Base-by-base conservation (phyloP, 2,329 filamentous ascomycete genomes). In the Neopestalotiopsis sp. region DNA sequence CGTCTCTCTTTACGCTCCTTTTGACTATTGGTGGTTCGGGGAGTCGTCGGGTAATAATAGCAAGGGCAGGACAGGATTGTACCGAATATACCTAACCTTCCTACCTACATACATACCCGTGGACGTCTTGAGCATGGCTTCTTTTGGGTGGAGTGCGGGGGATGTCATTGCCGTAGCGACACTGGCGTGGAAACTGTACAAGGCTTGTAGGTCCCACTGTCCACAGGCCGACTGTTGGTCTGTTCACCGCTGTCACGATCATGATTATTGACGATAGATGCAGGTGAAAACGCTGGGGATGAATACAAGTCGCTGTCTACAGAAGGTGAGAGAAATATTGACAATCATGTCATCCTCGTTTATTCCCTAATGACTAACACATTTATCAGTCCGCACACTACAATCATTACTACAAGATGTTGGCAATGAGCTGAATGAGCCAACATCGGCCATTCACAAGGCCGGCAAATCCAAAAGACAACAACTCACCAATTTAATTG, bases 181-280 rank as follows among this genome's bases (percentile, higher is more conserved):
- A 30, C 30, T 65, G 62, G 62, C 62, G 14, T 65, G 62, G 62
- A 65, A 65, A 28, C 34, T 65, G 34, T 65, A 65, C 62, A 65
- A 65, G 24, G 62, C 38, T 24, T 65, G 62, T 65, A 40, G 45
- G 62, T 66, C 38, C 64, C 65, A 24, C 4, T 9, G 24, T 59
- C 13, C 34, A 38, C 34, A 38, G 34, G 34, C 34, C 34, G 6
- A 10, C 10, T 38, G 34, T 10, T 38, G 34, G 34, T 24, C 20
- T 20, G 28, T 45, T 42, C 30, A 42, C 28, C 13, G 10, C 65
- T 61, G 17, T 28, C 17, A 24, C 28, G 20, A 49, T 45, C 63
- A n/a, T 64, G 56, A 63, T 61, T 14, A 14, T 65, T 10, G 34
- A 38, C 34, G 34, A 10, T 10, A 59, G 28, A 17, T 34, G 13